phyloP scores from a whole-genome alignment of 129 eudicot species.

The Daucus carota region DH1_v3.0 NC_030386.2:36944001-36944500 shows the following conservation, averaged over 20 bases:
- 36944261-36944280: conserved; percentile 53
- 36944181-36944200: conserved; percentile 68
- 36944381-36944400: conserved; percentile 50
- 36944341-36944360: conserved; percentile 31
- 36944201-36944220: conserved; percentile 84
- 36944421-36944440: conserved; percentile 56
- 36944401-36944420: conserved; percentile 45
- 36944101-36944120: conserved; percentile 76
- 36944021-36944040: neutral
- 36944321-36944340: conserved; percentile 59
- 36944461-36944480: conserved; percentile 46
- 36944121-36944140: conserved; percentile 76
- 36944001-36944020: neutral
- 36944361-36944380: conserved; percentile 68
- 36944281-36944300: conserved; percentile 66
- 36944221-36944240: conserved; percentile 85
- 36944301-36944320: conserved; percentile 63
- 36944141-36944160: conserved; percentile 54
- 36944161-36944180: conserved; percentile 45
- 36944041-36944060: conserved; percentile 9
- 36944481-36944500: conserved; percentile 42
- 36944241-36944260: conserved; percentile 61
- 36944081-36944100: conserved; percentile 73
- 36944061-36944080: conserved; percentile 5
- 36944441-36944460: conserved; percentile 36